phyloP scores from a whole-genome alignment of 1,284 basidiomycete species.

The Abortiporus biennis region DNA sequence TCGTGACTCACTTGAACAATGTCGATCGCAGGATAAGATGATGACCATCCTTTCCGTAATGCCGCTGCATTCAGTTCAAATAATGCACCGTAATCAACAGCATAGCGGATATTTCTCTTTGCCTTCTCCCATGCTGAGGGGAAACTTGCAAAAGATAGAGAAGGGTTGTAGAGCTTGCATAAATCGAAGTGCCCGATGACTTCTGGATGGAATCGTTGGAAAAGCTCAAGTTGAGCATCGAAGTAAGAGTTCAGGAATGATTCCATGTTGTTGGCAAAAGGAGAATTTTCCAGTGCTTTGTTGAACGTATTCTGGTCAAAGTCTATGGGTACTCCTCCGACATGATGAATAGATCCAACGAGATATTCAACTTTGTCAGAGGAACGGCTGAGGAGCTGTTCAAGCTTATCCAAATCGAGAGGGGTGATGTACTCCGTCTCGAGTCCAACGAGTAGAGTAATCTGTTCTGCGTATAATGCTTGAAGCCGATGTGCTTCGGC shows the following conservation, averaged over 20 bases:
- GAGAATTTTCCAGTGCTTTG: constrained; percentile 41
- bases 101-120: constrained; percentile 73
- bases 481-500: constrained; percentile 76
- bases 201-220: constrained; percentile 75
- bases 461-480: constrained; percentile 45
- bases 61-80: constrained; percentile 95
- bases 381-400: constrained; percentile 38
- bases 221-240: constrained; percentile 72
- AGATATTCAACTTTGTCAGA: constrained; percentile 74
- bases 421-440: constrained; percentile 89
- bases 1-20: constrained; percentile 58
- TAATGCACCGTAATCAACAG: constrained; percentile 79
- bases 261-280: constrained; percentile 25
- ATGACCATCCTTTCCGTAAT: constrained; percentile 86
- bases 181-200: constrained; percentile 93
- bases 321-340: constrained; percentile 86
- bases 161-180: constrained; percentile 75
- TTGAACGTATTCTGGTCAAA: constrained; percentile 78
- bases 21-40: constrained; percentile 80
- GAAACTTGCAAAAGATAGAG: constrained; percentile 45
- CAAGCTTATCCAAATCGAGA: constrained; percentile 58
- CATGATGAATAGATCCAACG: constrained; percentile 94
- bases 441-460: constrained; percentile 82
- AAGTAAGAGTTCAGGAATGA: constrained; percentile 70
- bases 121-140: constrained; percentile 61